Evolutionary conservation across 75 land plant species (phyloP).

Genomic region (Chamaecyparis obtusa): DNA sequence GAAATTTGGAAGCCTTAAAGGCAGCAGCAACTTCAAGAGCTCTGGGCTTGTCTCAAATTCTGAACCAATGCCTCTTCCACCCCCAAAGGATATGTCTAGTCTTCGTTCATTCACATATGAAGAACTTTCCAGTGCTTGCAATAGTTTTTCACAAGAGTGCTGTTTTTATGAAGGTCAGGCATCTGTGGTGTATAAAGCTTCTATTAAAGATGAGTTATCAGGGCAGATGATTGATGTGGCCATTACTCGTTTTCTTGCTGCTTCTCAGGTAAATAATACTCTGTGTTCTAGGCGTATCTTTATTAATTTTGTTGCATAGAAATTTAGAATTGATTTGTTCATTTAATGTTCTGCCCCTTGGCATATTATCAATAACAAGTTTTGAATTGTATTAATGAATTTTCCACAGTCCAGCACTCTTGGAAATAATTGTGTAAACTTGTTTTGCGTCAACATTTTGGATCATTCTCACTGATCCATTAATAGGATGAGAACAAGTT

Average conservation of each 20-base stretch:
- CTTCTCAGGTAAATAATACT: conserved; percentile 42
- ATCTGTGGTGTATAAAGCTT: conserved; percentile 48
- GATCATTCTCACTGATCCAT: too few species aligned
- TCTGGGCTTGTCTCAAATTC: conserved; percentile 39
- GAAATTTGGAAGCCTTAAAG: conserved; percentile 46
- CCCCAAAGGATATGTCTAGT: conserved; percentile 17
- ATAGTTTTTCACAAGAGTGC: conserved; percentile 57
- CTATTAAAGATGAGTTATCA: conserved; percentile 42
- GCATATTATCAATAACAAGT: background rate
- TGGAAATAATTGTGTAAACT: too few species aligned
- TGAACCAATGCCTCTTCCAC: conserved; percentile 86
- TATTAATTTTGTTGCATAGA: background rate
- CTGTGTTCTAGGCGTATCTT: background rate
- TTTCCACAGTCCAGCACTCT: too few species aligned
- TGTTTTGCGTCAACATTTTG: too few species aligned
- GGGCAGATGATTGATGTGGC: conserved; percentile 56
- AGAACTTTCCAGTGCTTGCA: conserved; percentile 63
- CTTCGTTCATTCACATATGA: conserved; percentile 54
- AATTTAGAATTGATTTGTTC: background rate
- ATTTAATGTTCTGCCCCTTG: background rate
- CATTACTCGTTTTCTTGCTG: conserved; percentile 45
- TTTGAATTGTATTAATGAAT: background rate
- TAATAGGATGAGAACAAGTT: too few species aligned
- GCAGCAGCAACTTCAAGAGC: conserved; percentile 15
- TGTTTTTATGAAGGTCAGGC: conserved; percentile 57